Evolutionary conservation across 306 rosid species (phyloP), one percentile per base, ranked within the genome.

Genomic region (Alnus rubra): DNA sequence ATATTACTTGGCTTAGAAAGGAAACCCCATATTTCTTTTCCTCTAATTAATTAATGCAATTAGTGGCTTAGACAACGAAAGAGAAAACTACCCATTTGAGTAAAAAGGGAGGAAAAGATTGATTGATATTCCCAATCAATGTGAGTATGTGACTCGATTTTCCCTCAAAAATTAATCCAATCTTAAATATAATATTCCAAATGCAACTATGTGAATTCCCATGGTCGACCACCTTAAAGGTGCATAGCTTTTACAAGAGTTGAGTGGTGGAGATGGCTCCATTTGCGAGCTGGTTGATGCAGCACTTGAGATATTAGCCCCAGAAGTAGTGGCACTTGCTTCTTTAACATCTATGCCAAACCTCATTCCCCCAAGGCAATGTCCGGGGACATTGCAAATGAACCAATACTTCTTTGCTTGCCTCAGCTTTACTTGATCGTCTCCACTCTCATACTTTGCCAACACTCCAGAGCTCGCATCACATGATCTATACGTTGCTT

Each of bases 321-420:
- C 28, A 23, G 28, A 23, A 23, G 28, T 23, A 23, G 28, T 23
- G 28, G 28, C 28, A 33, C 30, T 73, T 42, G 74, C 3, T 64
- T 65, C 44, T 55, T 79, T 71, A 7, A 79, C 88, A 16, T 71
- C 79, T 54, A 85, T 55, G 7, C 76, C 19, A 49, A 85, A 78
- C 60, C 81, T 81, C 88, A 81, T 85, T 47, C 86, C 88, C 16
- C 81, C 84, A 31, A 85, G 73, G 69, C 88, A 85, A 78, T 85
- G 88, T 0, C 85, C 88, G 11, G 5, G 47, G 8, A 85, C 69
- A 42, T 78, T 65, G 47, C 88, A 85, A 53, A 85, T 75, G 77
- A 85, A 85, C 88, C 84, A 85, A 67, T 79, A 79, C 15, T 79
- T 79, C 74, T 75, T 85, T 16, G 79, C 84, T 59, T 85, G 33